phyloP scores from a whole-genome alignment of 75 land plant species.

The Selaginella tamariscina region DNA sequence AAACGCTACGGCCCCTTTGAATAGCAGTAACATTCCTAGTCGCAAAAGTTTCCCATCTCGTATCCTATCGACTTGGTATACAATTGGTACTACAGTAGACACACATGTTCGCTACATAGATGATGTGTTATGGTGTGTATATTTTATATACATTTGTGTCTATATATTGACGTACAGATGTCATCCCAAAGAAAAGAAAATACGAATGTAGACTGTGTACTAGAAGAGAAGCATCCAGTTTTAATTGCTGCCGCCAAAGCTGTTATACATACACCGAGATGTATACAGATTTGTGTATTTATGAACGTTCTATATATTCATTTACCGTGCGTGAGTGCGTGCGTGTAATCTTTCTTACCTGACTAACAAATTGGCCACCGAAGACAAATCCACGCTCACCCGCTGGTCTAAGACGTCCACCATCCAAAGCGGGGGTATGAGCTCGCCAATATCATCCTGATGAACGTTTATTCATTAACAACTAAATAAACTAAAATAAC shows the following conservation, averaged over 20 bases:
- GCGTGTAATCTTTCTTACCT: conserved; percentile 35
- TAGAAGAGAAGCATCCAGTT: conserved; percentile 64
- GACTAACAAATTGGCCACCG: conserved; percentile 87
- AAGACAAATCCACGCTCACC: conserved; percentile 42
- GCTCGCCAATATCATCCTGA: conserved; percentile 82
- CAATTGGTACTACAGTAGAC: conserved; percentile 53
- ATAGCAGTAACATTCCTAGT: conserved; percentile 68
- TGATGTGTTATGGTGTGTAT: no score
- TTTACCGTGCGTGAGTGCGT: no score
- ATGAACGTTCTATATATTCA: not conserved
- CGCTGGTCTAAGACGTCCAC: not conserved
- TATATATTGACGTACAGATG: conserved; percentile 58
- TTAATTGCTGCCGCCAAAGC: conserved; percentile 96
- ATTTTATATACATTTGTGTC: not conserved
- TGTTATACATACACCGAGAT: conserved; percentile 30
- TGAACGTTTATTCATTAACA: no score
- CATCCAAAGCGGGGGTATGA: conserved; percentile 32
- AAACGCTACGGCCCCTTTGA: conserved; percentile 65
- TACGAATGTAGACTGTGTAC: conserved; percentile 83
- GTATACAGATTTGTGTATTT: no score
- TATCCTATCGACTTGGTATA: conserved; percentile 70
- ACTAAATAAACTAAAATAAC: conserved; percentile 4
- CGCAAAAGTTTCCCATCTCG: conserved; percentile 90
- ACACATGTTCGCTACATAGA: no score
- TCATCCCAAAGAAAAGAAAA: conserved; percentile 65